Base-by-base conservation (phyloP, 2,329 filamentous ascomycete species). In the Pleurostoma richardsiae region DNA sequence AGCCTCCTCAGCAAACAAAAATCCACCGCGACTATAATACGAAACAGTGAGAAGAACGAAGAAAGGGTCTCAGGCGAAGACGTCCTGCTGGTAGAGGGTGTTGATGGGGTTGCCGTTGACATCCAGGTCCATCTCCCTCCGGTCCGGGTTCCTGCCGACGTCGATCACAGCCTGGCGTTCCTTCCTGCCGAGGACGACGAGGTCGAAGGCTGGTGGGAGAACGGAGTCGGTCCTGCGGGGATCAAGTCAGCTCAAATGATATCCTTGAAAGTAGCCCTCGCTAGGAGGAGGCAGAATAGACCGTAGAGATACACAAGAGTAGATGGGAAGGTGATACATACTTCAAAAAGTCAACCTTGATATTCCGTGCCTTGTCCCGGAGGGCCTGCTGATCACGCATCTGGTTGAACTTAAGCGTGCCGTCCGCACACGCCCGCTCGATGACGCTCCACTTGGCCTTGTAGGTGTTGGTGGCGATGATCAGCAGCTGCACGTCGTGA, bases 281-380 rank as follows among this genome's bases (percentile, higher is more conserved):
- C 19, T 19, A 19, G 19, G 19, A 19, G 19, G 19, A 19, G 19
- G 19, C 19, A 19, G 19, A 19, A 19, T 2, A 19, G 19, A 19
- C 19, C 19, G 19, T 19, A 19, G 19, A 19, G 19, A 19, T 19
- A 19, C 19, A 19, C 19, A 19, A 19, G 19, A 19, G 19, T 19
- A 19, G 19, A 19, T 19, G 19, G 19, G 19, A 19, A 19, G 19
- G 19, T 27, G 26, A 31, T 39, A 59, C 66, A 48, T 54, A 68
- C 67, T 68, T 68, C 11, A 82, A 63, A 41, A 74, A 67, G 30
- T 74, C 70, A 33, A 77, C 73, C 63, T 82, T 82, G 46, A 79
- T 52, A 47, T 78, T 72, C 43, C 78, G 72, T n/a, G 78, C 78
- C 60, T 76, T 77, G 66, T 82, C 78, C 5, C 78, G 76, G 47